phyloP scores from a whole-genome alignment of 2,329 filamentous ascomycete genomes.

The Ceratocystis cacaofunesta region DNA sequence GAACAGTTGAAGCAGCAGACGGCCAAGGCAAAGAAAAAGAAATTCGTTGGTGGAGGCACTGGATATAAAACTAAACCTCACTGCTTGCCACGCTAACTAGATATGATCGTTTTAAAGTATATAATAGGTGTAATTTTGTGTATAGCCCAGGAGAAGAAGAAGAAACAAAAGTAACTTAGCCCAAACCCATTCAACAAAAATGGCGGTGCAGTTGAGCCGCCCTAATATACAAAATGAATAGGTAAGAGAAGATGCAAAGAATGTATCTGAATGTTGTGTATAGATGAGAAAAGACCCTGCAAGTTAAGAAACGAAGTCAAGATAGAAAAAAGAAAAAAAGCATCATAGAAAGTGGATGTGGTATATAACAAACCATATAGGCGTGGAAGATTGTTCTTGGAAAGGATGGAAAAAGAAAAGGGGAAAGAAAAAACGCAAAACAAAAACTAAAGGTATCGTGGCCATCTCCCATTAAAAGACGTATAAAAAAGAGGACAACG shows the following conservation, averaged over 20 bases:
- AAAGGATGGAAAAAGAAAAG: background rate
- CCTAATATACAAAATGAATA: background rate
- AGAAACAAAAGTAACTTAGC: background rate
- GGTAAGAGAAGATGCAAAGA: background rate
- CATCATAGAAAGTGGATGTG: background rate
- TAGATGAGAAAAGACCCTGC: background rate
- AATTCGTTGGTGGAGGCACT: too few relatives aligned
- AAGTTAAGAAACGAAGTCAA: background rate
- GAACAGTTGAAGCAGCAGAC: background rate
- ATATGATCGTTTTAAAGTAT: too few relatives aligned
- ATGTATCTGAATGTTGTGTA: too few relatives aligned
- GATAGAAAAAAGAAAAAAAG: background rate
- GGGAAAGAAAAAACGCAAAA: background rate
- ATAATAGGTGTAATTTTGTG: background rate
- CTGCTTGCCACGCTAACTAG: too few relatives aligned
- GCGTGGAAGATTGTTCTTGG: background rate
- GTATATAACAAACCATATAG: background rate
- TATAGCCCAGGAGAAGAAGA: background rate
- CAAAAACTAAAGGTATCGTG: background rate
- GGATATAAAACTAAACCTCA: too few relatives aligned
- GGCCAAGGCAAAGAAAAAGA: background rate
- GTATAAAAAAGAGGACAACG: background rate
- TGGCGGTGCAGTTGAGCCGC: background rate
- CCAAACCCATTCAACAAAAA: background rate
- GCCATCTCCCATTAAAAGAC: background rate